phyloP scores from a whole-genome alignment of 257 asterid species.

The Galeopsis tetrahit region DNA sequence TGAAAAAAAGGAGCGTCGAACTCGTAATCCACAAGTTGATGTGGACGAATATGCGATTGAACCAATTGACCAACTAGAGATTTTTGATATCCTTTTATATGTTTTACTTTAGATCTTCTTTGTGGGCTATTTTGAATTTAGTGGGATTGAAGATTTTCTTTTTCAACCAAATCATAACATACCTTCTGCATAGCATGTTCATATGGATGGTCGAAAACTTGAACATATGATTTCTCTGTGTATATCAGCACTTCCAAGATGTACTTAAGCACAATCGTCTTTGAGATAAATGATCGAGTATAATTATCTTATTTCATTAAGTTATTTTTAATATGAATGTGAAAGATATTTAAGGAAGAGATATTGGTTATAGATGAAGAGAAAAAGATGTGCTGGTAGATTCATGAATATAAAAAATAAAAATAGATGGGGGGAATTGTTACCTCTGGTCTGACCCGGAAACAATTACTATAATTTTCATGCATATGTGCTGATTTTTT shows the following conservation, averaged over 20 bases:
- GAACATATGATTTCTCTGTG: not conserved
- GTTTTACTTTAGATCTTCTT: not conserved
- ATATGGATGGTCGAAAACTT: constrained; percentile 14
- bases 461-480: not conserved
- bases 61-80: constrained; percentile 74
- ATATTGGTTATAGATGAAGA: not conserved
- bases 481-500: not conserved
- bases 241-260: not conserved
- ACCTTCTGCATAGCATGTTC: constrained; percentile 10
- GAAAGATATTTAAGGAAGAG: not conserved
- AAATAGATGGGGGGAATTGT: constrained; percentile 13
- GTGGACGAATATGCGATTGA: constrained; percentile 69
- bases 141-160: not conserved
- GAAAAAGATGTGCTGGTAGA: not conserved
- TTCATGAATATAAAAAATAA: not conserved
- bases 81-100: constrained; percentile 86
- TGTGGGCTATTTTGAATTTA: not conserved
- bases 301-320: not conserved
- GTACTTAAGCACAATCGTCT: not conserved
- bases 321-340: constrained; percentile 3
- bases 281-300: not conserved
- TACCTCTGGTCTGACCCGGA: not conserved
- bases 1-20: constrained; percentile 80
- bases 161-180: not conserved
- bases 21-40: constrained; percentile 51